Percentiles rank a stretch among this genome's conserved stretches.
Evolutionary conservation across 306 rosid genomes (phyloP).

Genomic region (Quercus cerris): DNA sequence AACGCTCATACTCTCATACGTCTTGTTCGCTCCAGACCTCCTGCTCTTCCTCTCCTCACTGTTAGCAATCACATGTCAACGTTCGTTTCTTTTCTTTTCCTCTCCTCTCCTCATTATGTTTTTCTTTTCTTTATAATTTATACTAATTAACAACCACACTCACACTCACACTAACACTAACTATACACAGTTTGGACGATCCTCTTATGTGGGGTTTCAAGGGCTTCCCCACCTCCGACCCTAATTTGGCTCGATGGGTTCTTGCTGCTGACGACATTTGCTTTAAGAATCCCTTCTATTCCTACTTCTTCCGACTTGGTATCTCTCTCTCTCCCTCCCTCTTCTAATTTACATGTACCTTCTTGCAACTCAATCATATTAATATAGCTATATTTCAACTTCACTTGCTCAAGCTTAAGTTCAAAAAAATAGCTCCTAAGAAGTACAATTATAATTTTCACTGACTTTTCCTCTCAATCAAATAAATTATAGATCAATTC

Average conservation of each 20-base stretch:
- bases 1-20: conserved; percentile 73
- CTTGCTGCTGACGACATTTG: conserved; percentile 89
- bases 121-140: background rate
- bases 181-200: conserved; percentile 59
- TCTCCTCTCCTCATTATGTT: background rate
- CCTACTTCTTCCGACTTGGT: conserved; percentile 79
- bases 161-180: too few species aligned
- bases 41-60: conserved; percentile 78
- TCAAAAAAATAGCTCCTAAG: too few species aligned
- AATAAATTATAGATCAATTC: too few species aligned
- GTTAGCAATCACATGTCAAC: conserved; percentile 97
- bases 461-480: too few species aligned
- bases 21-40: conserved; percentile 66
- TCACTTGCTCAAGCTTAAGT: too few species aligned
- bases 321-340: background rate
- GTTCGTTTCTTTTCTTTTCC: background rate
- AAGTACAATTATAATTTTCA: too few species aligned
- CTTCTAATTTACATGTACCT: too few species aligned
- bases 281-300: conserved; percentile 48
- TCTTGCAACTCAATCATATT: too few species aligned
- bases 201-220: conserved; percentile 84
- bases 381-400: too few species aligned
- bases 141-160: too few species aligned
- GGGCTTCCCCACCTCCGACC: conserved; percentile 63
- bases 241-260: conserved; percentile 66